Evolutionary conservation across 768 basidiomycete genomes (phyloP), one percentile per base, ranked within the genome.

Genomic region (Imleria badia): DNA sequence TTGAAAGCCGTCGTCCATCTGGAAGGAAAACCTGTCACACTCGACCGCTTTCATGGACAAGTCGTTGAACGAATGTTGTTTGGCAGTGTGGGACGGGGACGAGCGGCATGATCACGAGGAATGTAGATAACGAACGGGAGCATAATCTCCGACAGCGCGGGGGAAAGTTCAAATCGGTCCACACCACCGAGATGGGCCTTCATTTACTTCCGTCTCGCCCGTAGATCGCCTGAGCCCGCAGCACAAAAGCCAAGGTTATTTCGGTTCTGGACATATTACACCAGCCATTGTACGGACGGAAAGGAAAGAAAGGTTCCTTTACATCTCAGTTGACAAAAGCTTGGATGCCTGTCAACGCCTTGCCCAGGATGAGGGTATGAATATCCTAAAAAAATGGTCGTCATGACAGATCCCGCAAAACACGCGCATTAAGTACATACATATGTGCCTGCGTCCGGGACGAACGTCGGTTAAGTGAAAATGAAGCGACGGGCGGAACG

Each of bases 301-400:
- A 38, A 3, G 6, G 33, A 54, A 33, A 26, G 4, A 54, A 41
- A 40, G 51, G 17, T 22, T 31, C 38, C 38, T 35, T 20, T n/a
- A 26, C 9, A 31, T 51, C 55, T 60, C 70, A 84, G 65, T 81
- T 86, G 29, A 81, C 80, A 66, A 98, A 98, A 2, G 96, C 96
- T 39, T 84, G 83, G 40, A 94, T 82, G 14, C 85, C 93, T 1
- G 96, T 98, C 66, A 98, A 86, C 2, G 94, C 91, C 66, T 91
- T 95, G 48, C 96, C 96, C 36, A 99, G 76, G 48, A 98, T 92
- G 55, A 96, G 87, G n/a, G 91, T 78, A 63, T 92, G 91, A 41
- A 94, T 90, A 60, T 94, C 91, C 86, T 93, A n/a, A 58, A 60
- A 42, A 35, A 45, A 56, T 19, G 12, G 26, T 53, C 22, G 55